Base-by-base conservation (phyloP, 1,284 basidiomycete species). In the Pyrrhoderma noxium region DNA sequence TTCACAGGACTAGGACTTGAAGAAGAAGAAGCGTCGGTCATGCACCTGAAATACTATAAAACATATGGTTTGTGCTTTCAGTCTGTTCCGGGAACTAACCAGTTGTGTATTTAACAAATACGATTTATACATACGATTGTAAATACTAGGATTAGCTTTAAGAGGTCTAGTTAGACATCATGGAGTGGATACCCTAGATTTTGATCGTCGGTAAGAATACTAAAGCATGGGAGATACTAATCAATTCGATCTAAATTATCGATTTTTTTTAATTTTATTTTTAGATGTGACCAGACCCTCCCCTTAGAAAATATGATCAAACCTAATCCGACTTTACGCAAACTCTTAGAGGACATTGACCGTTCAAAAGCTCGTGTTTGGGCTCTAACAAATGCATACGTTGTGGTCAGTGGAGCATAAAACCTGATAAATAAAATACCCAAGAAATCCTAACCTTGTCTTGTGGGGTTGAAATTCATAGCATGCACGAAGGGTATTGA, bases 151-250 rank as follows among this genome's bases (percentile, higher is more conserved):
- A 9, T 80, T 94, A 22, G 88, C 91, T n/a, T 70, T 94, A 25
- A 79, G 90, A 25, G 91, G 91, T 11, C 74, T 94, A 31, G 79
- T 82, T 27, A 76, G 76, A 47, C 85, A 94, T 65, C 87, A 93
- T 61, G 67, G 81, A 54, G 81, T 93, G 88, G 91, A 94, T 65
- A 85, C 89, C 7, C 66, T 93, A 51, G 91, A 93, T 62, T 94
- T 93, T 63, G 88, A 94, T 68, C 70, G 68, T 51, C 82, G 87
- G 66, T 93, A 89, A n/a, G n/a, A n/a, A n/a, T n/a, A n/a, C n/a
- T n/a, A n/a, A n/a, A n/a, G n/a, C n/a, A n/a, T n/a, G n/a, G n/a
- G n/a, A n/a, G n/a, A n/a, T n/a, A n/a, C n/a, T n/a, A n/a, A n/a
- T n/a, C n/a, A n/a, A n/a, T n/a, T n/a, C n/a, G n/a, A n/a, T n/a